Evolutionary conservation across 768 basidiomycete genomes (phyloP), one percentile per base, ranked within the genome.

Genomic region (Tylopilus felleus): DNA sequence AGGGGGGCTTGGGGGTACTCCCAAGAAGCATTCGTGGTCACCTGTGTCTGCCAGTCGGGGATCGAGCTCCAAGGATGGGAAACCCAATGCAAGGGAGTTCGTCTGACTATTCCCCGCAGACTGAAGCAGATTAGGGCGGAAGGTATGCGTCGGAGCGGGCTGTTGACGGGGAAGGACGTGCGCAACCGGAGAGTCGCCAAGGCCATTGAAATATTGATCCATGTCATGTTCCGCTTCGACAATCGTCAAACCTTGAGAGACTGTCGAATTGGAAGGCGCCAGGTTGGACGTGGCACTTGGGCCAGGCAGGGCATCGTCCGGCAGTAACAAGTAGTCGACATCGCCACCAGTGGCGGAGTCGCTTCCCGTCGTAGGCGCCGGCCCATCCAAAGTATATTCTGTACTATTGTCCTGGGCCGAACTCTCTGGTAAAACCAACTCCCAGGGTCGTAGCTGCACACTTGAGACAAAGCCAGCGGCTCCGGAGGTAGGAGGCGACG

Each of bases 1-100:
- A 6, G 40, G 40, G 13, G 70, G 67, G 21, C 65, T 71, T 10
- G 65, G 63, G 7, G 68, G 68, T 10, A 69, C 23, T 17, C 65
- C 69, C 27, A 69, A 49, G 44, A 70, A 70, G n/a, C 58, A 57
- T 28, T 62, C 61, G 4, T 41, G 42, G 23, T 45, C 52, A 17
- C 45, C 52, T 6, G 51, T 19, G 27, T 56, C 58, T 8, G 41
- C 31, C 23, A 60, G 41, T 9, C 47, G 49, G 4, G 49, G 16
- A 23, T 60, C 60, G 38, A 50, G 27, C 5, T 41, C 53, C n/a
- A 58, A 49, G 16, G 49, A 40, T 16, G 57, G 40, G 23, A 58
- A 45, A 8, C 21, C 57, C 19, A 50, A 45, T 14, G 31, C 56
- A 22, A 52, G 52, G 10, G 51, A n/a, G 39, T 49, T 36, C 33